Percentiles rank a stretch among this genome's conserved stretches.
Conservation (phyloP, 2,329 filamentous ascomycete genomes). For the Neurospora sp. region DNA sequence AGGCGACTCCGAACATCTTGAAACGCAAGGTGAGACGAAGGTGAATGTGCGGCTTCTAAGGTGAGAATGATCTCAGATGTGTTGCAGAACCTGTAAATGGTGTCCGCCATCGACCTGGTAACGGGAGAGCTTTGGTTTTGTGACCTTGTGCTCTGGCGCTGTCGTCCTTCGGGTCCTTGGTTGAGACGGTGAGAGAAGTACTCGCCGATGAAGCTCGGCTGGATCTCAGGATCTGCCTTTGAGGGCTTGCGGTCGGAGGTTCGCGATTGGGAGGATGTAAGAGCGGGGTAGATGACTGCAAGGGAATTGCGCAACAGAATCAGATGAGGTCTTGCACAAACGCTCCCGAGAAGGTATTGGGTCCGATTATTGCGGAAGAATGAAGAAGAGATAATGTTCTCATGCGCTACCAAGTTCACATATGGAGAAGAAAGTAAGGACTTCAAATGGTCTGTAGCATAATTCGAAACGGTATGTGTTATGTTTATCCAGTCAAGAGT, state of each 20-base stretch:
- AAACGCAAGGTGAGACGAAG: neutral
- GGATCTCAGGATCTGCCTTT: neutral
- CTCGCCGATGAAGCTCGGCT: neutral
- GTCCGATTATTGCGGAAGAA: neutral
- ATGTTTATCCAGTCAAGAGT: neutral
- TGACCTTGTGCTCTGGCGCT: neutral
- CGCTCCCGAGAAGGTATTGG: neutral
- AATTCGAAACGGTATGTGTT: neutral
- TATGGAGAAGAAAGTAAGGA: neutral
- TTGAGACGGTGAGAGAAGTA: neutral
- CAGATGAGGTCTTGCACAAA: neutral
- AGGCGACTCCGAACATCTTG: neutral
- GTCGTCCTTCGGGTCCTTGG: neutral
- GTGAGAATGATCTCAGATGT: neutral
- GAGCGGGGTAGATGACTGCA: neutral
- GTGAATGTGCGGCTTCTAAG: neutral
- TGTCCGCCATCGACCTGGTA: neutral
- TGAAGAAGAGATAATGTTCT: neutral
- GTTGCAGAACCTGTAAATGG: neutral
- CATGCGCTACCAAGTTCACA: neutral
- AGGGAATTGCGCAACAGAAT: neutral
- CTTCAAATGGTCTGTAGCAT: neutral
- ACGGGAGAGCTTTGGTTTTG: neutral
- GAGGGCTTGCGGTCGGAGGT: neutral
- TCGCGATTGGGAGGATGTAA: neutral